phyloP scores from a whole-genome alignment of 2,329 filamentous ascomycete species.

The Ascochyta pisi region DNA sequence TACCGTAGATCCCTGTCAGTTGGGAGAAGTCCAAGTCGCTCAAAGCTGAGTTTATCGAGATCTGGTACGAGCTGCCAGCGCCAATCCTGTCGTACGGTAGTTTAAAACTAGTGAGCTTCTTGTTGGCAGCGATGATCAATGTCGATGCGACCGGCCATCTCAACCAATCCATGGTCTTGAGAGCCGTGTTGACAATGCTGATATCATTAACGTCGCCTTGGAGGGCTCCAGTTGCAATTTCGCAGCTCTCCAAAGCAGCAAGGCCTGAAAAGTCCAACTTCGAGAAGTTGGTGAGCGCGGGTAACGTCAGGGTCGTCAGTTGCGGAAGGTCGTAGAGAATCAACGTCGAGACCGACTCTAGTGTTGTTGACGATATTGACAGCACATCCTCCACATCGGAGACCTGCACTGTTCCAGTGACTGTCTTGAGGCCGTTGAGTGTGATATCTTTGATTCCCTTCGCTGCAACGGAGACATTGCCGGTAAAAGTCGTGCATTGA shows the following conservation, averaged over 20 bases:
- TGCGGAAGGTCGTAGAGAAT: slow-evolving; percentile 27
- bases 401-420: slow-evolving; percentile 24
- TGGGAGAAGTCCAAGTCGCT: slow-evolving; percentile 15
- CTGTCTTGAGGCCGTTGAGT: slow-evolving; percentile 22
- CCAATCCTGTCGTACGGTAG: slow-evolving; percentile 27
- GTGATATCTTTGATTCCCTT: slow-evolving; percentile 23
- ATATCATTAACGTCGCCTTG: slow-evolving; percentile 23
- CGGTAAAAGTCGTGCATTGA: slow-evolving; percentile 25
- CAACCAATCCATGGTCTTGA: slow-evolving; percentile 31
- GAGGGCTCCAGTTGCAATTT: slow-evolving; percentile 16
- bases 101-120: slow-evolving; percentile 16
- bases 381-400: slow-evolving; percentile 17
- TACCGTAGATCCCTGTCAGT: slow-evolving; percentile 23
- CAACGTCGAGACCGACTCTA: slow-evolving; percentile 20
- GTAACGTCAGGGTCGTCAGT: slow-evolving; percentile 25
- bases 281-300: slow-evolving; percentile 23
- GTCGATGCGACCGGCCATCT: slow-evolving; percentile 26
- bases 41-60: slow-evolving; percentile 21
- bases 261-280: slow-evolving; percentile 22
- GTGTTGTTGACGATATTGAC: slow-evolving; percentile 26
- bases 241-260: slow-evolving; percentile 14
- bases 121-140: slow-evolving; percentile 28
- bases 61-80: slow-evolving; percentile 19
- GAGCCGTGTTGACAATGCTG: slow-evolving; percentile 23
- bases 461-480: slow-evolving; percentile 26